These are phyloP conservation scores for Alternaria triticimaculans DNA, from an alignment of 2,329 filamentous ascomycete species.

Conservation along the genomic window DNA sequence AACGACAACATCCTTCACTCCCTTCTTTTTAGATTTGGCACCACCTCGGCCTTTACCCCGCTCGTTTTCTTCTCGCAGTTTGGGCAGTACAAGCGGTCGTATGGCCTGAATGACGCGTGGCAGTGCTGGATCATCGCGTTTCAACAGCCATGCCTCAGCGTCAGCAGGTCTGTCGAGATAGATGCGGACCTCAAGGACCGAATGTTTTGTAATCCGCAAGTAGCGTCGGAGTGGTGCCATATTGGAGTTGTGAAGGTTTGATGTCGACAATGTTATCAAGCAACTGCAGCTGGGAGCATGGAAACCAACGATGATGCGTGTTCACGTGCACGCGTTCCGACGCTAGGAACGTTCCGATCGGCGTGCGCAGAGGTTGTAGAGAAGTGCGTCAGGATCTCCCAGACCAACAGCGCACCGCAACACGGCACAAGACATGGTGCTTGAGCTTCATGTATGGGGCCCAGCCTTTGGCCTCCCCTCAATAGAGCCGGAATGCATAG, in stretches of 20 bases:
- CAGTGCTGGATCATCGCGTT: constrained; percentile 76
- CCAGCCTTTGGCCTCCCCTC: constrained; percentile 88
- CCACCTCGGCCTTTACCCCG: constrained; percentile 67
- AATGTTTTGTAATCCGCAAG: constrained; percentile 88
- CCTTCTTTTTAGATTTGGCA: constrained; percentile 70
- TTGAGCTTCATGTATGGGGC: constrained; percentile 89
- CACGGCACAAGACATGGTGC: constrained; percentile 50
- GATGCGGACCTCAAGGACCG: constrained; percentile 94
- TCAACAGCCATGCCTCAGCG: constrained; percentile 82
- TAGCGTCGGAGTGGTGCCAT: constrained; percentile 93
- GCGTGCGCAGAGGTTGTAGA: constrained; percentile 10
- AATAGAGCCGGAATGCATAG: constrained; percentile 89
- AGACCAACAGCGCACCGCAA: constrained; percentile 1
- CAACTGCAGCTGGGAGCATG: background rate
- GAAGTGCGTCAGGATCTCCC: background rate
- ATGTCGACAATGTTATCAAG: background rate
- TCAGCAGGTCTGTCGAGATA: constrained; percentile 92
- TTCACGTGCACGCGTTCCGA: constrained; percentile 28
- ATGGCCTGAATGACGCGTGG: constrained; percentile 84
- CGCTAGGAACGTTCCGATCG: constrained; percentile 13
- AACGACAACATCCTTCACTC: constrained; percentile 86
- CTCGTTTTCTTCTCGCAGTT: constrained; percentile 84
- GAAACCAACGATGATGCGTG: constrained; percentile 20
- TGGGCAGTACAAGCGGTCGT: constrained; percentile 85
- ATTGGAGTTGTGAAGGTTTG: background rate